Evolutionary conservation across 2,329 filamentous ascomycete species (phyloP).

Genomic region (Talaromyces verruculosus): DNA sequence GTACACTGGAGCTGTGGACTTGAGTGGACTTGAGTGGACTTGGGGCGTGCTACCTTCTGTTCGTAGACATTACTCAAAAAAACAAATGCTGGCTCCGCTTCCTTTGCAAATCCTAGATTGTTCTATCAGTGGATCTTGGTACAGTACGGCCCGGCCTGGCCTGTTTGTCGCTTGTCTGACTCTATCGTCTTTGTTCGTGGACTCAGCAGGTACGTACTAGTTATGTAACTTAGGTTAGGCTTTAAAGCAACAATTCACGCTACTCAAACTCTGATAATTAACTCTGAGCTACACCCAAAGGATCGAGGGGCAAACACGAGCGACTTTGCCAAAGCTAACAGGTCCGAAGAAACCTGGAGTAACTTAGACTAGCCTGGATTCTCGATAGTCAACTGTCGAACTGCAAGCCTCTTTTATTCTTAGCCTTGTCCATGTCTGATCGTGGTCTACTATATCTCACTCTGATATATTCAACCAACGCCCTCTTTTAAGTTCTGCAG

Average conservation of each 20-base stretch:
- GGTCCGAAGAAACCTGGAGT: slow-evolving; percentile 5
- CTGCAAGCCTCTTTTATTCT: slow-evolving; percentile 6
- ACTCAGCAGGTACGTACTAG: neutral
- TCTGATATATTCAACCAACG: neutral
- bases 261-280: slow-evolving; percentile 1
- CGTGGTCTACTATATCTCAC: neutral
- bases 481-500: slow-evolving; percentile 1
- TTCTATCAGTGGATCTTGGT: neutral
- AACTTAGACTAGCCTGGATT: neutral
- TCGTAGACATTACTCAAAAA: slow-evolving; percentile 15
- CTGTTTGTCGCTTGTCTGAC: slow-evolving; percentile 1
- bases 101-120: neutral
- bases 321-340: neutral
- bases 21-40: neutral
- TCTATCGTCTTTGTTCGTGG: neutral
- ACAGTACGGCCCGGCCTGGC: neutral
- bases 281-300: neutral
- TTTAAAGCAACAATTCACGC: slow-evolving; percentile 2
- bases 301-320: slow-evolving; percentile 3
- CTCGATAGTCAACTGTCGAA: slow-evolving; percentile 1
- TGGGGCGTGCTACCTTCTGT: slow-evolving; percentile 15
- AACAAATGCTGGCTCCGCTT: neutral
- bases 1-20: neutral
- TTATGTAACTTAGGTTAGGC: slow-evolving; percentile 9
- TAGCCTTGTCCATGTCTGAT: slow-evolving; percentile 5